Base-by-base conservation (phyloP, 768 basidiomycete genomes). In the Collybia sordida region DNA sequence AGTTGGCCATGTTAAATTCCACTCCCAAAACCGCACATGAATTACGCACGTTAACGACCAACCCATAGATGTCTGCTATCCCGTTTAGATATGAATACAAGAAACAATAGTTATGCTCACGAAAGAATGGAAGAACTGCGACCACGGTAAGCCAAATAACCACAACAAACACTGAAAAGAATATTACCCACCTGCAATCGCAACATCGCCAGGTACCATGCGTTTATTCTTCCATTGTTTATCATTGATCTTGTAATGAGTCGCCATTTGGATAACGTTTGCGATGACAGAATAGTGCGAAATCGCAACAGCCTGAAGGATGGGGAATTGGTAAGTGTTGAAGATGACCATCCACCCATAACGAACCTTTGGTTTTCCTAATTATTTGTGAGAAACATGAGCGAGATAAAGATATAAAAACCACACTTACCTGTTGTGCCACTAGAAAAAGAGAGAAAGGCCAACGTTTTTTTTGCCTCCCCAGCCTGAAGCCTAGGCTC, bases 361-460 rank as follows among this genome's bases (percentile, higher is more conserved):
- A 45, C 34, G 27, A 25, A 71, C 74, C 64, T 75, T 72, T 39
- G 72, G 69, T 55, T 66, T 69, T 44, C 69, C 69, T 71, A 27
- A 9, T 24, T 4, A 19, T 14, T n/a, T 12, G 17, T 9, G 12
- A 23, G 12, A 8, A 11, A 21, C 3, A 35, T 25, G 27, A 39
- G 45, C 23, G 3, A 37, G 44, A 38, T 17, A 18, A 15, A 55
- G 23, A 40, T n/a, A 31, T 14, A 18, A n/a, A 31, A 19, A 5
- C 14, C 6, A 12, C 1, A 18, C 19, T 65, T 69, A 63, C 86
- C 86, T 14, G 88, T 90, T 19, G 87, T 90, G 6, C 87, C 87
- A 53, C 86, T 88, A 1, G 87, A 89, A 56, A 90, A 86, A 45
- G 77, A 80, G 47, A 89, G 67, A 56, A 88, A 83, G 4, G 88